Evolutionary conservation across 352 stramenopile genomes (phyloP).

Genomic region (Phytophthora sp.): DNA sequence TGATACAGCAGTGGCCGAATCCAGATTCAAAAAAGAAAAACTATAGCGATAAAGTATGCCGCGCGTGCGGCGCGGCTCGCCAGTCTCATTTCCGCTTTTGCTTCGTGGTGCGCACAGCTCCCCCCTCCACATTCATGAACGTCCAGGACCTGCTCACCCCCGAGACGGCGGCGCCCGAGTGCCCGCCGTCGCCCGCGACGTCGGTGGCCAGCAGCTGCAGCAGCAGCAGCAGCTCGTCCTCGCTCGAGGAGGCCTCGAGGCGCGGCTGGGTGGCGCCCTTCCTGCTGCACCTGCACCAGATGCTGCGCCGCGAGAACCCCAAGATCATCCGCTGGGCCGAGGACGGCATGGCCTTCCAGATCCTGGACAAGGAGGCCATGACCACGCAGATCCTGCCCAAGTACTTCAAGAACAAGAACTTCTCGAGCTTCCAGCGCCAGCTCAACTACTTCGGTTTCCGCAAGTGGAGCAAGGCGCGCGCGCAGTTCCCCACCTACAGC

Average conservation of each 20-base stretch:
- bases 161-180: conserved; percentile 14
- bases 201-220: conserved; percentile 48
- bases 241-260: conserved; percentile 38
- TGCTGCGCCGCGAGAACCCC: conserved; percentile 79
- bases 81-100: conserved; percentile 47
- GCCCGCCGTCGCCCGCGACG: conserved; percentile 42
- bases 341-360: conserved; percentile 82
- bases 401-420: conserved; percentile 97
- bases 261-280: conserved; percentile 86
- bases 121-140: conserved; percentile 41
- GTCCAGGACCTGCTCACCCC: conserved; percentile 48
- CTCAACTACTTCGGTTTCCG: conserved; percentile 96
- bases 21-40: conserved; percentile 65
- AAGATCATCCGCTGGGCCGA: conserved; percentile 85
- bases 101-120: conserved; percentile 12
- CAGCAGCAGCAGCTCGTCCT: conserved; percentile 30
- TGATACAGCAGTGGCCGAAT: conserved; percentile 33
- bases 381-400: conserved; percentile 91
- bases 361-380: conserved; percentile 85
- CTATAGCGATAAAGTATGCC: conserved; percentile 58
- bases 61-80: neutral
- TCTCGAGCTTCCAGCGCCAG: conserved; percentile 95
- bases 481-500: conserved; percentile 78
- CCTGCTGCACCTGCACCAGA: conserved; percentile 84
- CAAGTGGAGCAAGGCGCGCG: conserved; percentile 87